Evolutionary conservation across 495 filamentous ascomycete genomes (phyloP).

Genomic region (Penicillium steckii): DNA sequence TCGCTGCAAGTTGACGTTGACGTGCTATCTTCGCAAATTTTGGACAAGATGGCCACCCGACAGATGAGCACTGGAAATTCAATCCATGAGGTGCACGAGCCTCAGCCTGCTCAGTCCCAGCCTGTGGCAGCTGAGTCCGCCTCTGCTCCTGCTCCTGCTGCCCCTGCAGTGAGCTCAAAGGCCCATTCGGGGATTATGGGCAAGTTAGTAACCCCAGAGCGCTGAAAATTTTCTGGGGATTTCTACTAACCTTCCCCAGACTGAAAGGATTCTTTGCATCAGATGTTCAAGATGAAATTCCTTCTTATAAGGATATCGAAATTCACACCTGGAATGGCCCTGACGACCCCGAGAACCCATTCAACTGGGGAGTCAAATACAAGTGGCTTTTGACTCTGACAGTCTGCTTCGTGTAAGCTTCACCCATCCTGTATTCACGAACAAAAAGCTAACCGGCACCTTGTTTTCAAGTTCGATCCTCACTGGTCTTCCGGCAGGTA

Average conservation of each 20-base stretch:
- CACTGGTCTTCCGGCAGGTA: constrained; percentile 42
- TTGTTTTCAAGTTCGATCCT: constrained; percentile 32
- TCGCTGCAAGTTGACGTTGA: neutral
- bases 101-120: neutral
- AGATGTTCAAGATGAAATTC: constrained; percentile 1
- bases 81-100: constrained; percentile 1
- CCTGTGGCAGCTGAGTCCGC: neutral
- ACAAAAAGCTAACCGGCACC: constrained; percentile 1
- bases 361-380: constrained; percentile 23
- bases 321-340: constrained; percentile 34
- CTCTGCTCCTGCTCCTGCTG: too few relatives aligned
- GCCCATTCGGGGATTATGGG: neutral
- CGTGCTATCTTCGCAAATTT: neutral
- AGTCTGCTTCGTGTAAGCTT: constrained; percentile 39
- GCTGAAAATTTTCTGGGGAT: neutral
- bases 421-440: neutral
- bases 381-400: constrained; percentile 43
- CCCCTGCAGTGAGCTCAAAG: neutral
- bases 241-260: neutral
- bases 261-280: neutral
- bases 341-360: constrained; percentile 35
- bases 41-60: constrained; percentile 6
- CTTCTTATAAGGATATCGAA: constrained; percentile 17
- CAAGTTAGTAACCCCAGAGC: neutral
- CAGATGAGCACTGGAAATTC: constrained; percentile 10